Percentiles rank a stretch among this genome's conserved stretches.
These are phyloP conservation scores for Clitopilus hobsonii DNA, from an alignment of 768 basidiomycete genomes.

Conservation along the genomic window DNA sequence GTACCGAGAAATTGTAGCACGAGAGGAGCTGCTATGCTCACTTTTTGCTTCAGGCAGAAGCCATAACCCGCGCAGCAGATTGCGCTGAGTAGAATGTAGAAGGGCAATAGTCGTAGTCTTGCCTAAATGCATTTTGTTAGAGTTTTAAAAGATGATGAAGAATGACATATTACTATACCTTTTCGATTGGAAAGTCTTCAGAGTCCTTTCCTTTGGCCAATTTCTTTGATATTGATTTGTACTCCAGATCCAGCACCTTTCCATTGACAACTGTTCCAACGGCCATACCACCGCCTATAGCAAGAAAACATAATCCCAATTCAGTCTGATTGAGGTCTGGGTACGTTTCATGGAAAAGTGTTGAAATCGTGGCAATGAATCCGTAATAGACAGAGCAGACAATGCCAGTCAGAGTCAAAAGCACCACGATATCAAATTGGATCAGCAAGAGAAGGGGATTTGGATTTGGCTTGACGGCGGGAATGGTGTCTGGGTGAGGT, in stretches of 20 bases:
- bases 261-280: conserved; percentile 58
- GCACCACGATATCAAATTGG: conserved; percentile 48
- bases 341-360: conserved; percentile 55
- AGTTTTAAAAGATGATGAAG: not conserved
- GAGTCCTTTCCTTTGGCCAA: conserved; percentile 18
- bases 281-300: conserved; percentile 68
- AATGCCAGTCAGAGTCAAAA: conserved; percentile 48
- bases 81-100: conserved; percentile 32
- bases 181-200: conserved; percentile 54
- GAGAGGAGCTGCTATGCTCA: conserved; percentile 49
- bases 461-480: conserved; percentile 35
- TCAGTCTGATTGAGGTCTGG: conserved; percentile 55
- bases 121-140: conserved; percentile 48
- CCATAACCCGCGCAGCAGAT: conserved; percentile 50
- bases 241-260: conserved; percentile 63
- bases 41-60: conserved; percentile 49
- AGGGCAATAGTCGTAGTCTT: conserved; percentile 43
- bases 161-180: conserved; percentile 18
- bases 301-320: conserved; percentile 75
- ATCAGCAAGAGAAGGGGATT: conserved; percentile 58
- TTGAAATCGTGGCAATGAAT: conserved; percentile 56
- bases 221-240: conserved; percentile 34
- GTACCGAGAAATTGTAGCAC: conserved; percentile 37
- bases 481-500: conserved; percentile 16
- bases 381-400: conserved; percentile 55